A percentile compares a stretch with the other conserved stretches of the same genome.
phyloP scores from a whole-genome alignment of 2,329 filamentous ascomycete species.

The Aspergillus sp. region DNA sequence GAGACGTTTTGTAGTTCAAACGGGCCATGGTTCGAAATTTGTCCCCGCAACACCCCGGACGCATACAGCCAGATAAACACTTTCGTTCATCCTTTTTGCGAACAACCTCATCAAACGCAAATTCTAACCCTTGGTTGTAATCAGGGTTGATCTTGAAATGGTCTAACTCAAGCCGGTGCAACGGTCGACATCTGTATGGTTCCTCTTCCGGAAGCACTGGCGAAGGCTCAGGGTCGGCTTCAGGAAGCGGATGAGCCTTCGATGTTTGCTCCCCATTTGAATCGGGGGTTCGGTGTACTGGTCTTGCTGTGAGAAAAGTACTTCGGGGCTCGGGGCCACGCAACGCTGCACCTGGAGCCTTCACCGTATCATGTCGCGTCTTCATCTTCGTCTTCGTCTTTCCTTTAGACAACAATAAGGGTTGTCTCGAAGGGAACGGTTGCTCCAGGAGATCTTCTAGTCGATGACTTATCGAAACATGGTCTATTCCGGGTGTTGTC shows the following conservation, averaged over 20 bases:
- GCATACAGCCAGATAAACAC: conserved; percentile 71
- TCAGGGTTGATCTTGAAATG: conserved; percentile 82
- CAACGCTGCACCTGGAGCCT: not conserved
- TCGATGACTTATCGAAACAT: conserved; percentile 19
- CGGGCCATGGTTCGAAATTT: conserved; percentile 66
- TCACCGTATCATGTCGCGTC: not conserved
- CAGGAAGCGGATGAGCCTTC: not conserved
- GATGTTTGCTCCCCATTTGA: not conserved
- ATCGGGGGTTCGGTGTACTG: not conserved
- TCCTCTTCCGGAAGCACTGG: conserved; percentile 30
- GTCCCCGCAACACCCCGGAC: conserved; percentile 73
- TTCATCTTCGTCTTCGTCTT: not conserved
- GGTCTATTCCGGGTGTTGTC: not conserved
- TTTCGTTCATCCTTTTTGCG: conserved; percentile 68
- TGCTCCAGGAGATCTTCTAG: conserved; percentile 33
- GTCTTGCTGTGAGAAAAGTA: not conserved
- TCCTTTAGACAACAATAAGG: conserved; percentile 10
- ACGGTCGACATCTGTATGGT: conserved; percentile 58
- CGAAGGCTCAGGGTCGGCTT: not conserved
- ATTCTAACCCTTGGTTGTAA: conserved; percentile 68
- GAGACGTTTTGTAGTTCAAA: conserved; percentile 19
- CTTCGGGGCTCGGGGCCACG: not conserved
- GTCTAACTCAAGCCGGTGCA: conserved; percentile 58
- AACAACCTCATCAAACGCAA: conserved; percentile 73
- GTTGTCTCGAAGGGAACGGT: conserved; percentile 23